These are phyloP conservation scores for Alnus rubra DNA, from an alignment of 306 rosid genomes.

Conservation along the genomic window DNA sequence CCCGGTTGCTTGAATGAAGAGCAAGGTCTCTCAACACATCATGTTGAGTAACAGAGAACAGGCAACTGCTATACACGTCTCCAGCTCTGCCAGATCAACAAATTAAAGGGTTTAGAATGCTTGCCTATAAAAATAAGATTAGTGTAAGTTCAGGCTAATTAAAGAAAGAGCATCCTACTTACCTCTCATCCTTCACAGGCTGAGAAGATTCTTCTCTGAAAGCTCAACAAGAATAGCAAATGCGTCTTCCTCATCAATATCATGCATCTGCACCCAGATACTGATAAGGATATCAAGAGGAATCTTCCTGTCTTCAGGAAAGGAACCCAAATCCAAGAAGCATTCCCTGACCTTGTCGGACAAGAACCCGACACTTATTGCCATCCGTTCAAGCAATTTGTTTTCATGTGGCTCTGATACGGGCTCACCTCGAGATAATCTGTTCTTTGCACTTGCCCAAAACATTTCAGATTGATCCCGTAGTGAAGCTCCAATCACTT, in stretches of 20 bases:
- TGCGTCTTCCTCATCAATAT: slow-evolving; percentile 64
- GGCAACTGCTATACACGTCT: slow-evolving; percentile 65
- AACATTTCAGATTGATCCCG: slow-evolving; percentile 67
- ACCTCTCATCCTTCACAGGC: slow-evolving; percentile 80
- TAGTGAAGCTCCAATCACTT: slow-evolving; percentile 89
- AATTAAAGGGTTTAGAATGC: slow-evolving; percentile 24
- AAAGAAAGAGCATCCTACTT: slow-evolving; percentile 20
- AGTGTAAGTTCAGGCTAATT: background rate
- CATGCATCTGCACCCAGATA: slow-evolving; percentile 84
- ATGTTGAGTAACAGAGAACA: slow-evolving; percentile 75
- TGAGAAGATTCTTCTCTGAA: slow-evolving; percentile 78
- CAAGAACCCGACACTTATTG: slow-evolving; percentile 54
- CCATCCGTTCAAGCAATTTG: slow-evolving; percentile 70
- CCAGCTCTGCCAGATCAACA: slow-evolving; percentile 56
- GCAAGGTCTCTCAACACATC: slow-evolving; percentile 89
- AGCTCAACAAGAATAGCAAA: slow-evolving; percentile 79
- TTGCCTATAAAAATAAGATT: background rate
- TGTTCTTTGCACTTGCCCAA: slow-evolving; percentile 69
- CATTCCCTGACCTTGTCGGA: slow-evolving; percentile 62
- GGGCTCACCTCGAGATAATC: slow-evolving; percentile 71
- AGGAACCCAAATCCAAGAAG: slow-evolving; percentile 78
- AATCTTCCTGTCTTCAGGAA: slow-evolving; percentile 85
- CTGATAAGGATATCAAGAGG: slow-evolving; percentile 83
- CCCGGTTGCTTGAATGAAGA: slow-evolving; percentile 55
- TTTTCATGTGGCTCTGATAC: slow-evolving; percentile 71